Conservation (phyloP, 73 alveolate species). For the Paramecium primaurelia region DNA sequence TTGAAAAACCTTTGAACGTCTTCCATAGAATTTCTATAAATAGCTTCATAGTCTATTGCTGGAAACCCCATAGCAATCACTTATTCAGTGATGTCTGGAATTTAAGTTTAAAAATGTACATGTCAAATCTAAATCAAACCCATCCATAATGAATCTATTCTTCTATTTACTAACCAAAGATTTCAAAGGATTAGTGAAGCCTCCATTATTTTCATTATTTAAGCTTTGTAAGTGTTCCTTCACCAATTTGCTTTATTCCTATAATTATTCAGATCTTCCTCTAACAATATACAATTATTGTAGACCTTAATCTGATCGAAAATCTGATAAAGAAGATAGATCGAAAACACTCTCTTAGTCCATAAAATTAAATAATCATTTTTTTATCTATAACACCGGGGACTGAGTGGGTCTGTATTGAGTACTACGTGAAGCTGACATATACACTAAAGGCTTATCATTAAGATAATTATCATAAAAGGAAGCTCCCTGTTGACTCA, state of each 20-base stretch:
- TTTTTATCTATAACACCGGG: background rate
- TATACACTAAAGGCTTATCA: background rate
- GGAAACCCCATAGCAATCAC: constrained; percentile 99
- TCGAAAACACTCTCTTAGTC: background rate
- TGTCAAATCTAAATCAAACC: constrained; percentile 84
- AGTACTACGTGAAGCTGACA: background rate
- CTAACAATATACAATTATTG: background rate
- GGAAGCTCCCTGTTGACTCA: background rate
- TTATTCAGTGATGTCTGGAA: constrained; percentile 77
- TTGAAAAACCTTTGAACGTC: constrained; percentile 88
- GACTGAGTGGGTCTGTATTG: background rate
- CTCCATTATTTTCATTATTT: background rate
- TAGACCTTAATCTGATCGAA: background rate
- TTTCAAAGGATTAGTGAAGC: constrained; percentile 54
- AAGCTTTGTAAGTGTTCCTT: background rate
- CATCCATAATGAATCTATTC: constrained; percentile 75
- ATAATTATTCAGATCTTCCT: constrained; percentile 23
- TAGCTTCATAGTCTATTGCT: constrained; percentile 79
- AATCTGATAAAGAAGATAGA: background rate
- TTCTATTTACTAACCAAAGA: constrained; percentile 75
- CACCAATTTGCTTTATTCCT: background rate
- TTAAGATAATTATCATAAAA: background rate
- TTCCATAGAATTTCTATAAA: constrained; percentile 88
- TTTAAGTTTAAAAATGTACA: constrained; percentile 52
- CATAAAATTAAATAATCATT: background rate